A percentile compares a stretch with the other conserved stretches of the same genome.
phyloP scores from a whole-genome alignment of 192 early-diverging fungal genomes.

The Spizellomyces punctatus region DNA sequence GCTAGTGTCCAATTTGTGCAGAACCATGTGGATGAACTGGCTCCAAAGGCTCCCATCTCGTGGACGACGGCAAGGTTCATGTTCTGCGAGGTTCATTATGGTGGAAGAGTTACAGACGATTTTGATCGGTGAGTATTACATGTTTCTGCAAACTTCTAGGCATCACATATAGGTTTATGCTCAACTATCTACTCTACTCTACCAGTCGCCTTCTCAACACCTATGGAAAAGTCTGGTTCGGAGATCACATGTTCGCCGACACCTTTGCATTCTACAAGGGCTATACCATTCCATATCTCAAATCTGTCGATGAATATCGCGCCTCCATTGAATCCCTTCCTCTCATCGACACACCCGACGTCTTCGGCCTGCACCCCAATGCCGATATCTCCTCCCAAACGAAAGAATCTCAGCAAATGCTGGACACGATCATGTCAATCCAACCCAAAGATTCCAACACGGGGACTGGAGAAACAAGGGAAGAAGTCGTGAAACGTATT shows the following conservation, averaged over 20 bases:
- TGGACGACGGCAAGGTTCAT: constrained; percentile 67
- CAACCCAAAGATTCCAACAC: constrained; percentile 65
- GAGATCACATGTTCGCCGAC: constrained; percentile 69
- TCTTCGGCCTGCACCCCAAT: constrained; percentile 68
- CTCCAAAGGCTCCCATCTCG: constrained; percentile 61
- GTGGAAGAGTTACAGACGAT: constrained; percentile 67
- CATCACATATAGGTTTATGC: constrained; percentile 6
- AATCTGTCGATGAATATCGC: constrained; percentile 65
- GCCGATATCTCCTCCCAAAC: constrained; percentile 67
- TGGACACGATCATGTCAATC: constrained; percentile 68
- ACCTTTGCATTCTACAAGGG: constrained; percentile 68
- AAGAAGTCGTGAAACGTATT: constrained; percentile 64
- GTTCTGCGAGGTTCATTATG: constrained; percentile 73
- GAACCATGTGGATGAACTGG: constrained; percentile 69
- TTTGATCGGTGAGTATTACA: constrained; percentile 52
- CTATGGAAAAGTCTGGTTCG: constrained; percentile 71
- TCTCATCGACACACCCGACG: constrained; percentile 64
- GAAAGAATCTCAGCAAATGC: constrained; percentile 62
- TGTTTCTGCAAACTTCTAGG: neutral
- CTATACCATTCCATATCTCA: constrained; percentile 65
- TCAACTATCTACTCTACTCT: constrained; percentile 14
- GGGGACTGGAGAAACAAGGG: constrained; percentile 63
- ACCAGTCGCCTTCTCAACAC: constrained; percentile 50
- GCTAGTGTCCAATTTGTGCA: constrained; percentile 70
- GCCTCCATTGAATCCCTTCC: constrained; percentile 61